Evolutionary conservation across 257 asterid species (phyloP).

Genomic region (Eustoma russellianum): DNA sequence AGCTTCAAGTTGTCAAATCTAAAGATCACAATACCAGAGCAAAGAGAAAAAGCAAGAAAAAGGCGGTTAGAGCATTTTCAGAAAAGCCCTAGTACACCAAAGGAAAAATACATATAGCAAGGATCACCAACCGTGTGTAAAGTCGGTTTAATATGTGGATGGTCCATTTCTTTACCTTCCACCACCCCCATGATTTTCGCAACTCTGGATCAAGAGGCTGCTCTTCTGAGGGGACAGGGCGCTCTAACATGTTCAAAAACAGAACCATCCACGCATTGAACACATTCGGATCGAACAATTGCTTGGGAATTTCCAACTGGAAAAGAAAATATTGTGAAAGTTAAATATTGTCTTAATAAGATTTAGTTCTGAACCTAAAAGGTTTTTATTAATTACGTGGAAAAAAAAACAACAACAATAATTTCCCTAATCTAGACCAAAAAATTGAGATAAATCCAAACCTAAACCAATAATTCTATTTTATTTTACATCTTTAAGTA

Average conservation of each 20-base stretch:
- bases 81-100: not conserved
- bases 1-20: slow-evolving; percentile 94
- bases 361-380: not conserved
- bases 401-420: no score
- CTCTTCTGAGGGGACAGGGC: slow-evolving; percentile 92
- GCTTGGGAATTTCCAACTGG: slow-evolving; percentile 97
- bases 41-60: not conserved
- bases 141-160: slow-evolving; percentile 89
- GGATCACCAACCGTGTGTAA: slow-evolving; percentile 58
- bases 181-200: slow-evolving; percentile 99
- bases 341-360: not conserved
- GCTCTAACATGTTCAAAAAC: slow-evolving; percentile 77
- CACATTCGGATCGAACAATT: slow-evolving; percentile 73
- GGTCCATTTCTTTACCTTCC: slow-evolving; percentile 99
- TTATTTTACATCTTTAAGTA: no score
- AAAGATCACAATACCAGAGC: slow-evolving; percentile 10
- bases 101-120: not conserved
- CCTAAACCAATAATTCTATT: no score
- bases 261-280: slow-evolving; percentile 97
- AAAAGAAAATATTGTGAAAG: slow-evolving; percentile 5
- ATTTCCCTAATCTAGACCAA: no score
- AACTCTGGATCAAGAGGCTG: slow-evolving; percentile 84
- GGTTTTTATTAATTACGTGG: not conserved
- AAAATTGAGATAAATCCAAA: no score
- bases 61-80: not conserved